Evolutionary conservation across 2,329 filamentous ascomycete genomes (phyloP), one percentile per base, ranked within the genome.

Genomic region (Hypoxylon rubiginosum): DNA sequence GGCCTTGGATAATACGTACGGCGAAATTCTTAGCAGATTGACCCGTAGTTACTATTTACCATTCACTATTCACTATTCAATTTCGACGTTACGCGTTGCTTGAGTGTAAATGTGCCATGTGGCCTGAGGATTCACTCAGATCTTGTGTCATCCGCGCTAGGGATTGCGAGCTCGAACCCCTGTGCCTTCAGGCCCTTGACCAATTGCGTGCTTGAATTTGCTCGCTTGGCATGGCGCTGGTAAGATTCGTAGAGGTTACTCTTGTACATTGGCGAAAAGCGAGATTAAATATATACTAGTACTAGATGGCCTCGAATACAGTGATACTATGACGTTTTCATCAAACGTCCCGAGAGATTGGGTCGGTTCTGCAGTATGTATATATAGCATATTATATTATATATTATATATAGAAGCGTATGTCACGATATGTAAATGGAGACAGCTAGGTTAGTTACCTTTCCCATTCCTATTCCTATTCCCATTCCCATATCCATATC

Each of bases 101-200:
- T 24, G 21, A 24, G 21, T 2, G 21, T 4, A 24, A 2, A 24
- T 2, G 21, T 4, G 21, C 21, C 2, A 24, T n/a, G n/a, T n/a
- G n/a, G n/a, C n/a, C 2, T 48, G 17, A 9, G 49, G 39, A 52
- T 41, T 59, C 32, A 34, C 19, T 53, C 28, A 26, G 24, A 28
- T 51, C 41, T 63, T 59, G 63, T 66, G 63, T 61, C 68, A 71
- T 70, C 36, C 34, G 56, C 55, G 62, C 70, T 69, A 69, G 53
- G 19, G 53, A 72, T 72, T 62, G 60, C 70, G 70, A 71, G 68
- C 61, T 67, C 58, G 46, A 49, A 69, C 49, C 69, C 69, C 63
- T 71, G 66, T 56, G 49, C 21, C 21, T 24, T 24, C 21, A 24
- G 21, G 21, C 21, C 21, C 8, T 58, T 19, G 39, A 26, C 67